Evolutionary conservation across 257 asterid genomes (phyloP).

Genomic region (Rubia yunnanensis): DNA sequence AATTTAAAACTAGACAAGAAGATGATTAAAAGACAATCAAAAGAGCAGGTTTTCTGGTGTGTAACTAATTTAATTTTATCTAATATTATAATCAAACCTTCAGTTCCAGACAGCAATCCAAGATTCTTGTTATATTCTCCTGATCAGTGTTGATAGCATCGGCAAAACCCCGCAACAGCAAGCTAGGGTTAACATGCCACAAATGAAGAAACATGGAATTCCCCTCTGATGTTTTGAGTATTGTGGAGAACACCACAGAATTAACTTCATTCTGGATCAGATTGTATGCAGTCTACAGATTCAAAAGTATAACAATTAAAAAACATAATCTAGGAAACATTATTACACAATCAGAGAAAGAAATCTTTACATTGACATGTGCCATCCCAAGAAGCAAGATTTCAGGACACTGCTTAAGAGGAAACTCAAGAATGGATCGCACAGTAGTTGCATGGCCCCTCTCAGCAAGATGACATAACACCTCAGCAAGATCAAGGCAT

Average conservation of each 20-base stretch:
- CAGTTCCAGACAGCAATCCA: slow-evolving; percentile 79
- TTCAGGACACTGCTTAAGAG: slow-evolving; percentile 79
- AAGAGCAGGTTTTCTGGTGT: not conserved
- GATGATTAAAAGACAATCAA: not conserved
- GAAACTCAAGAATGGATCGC: slow-evolving; percentile 62
- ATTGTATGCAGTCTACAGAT: slow-evolving; percentile 78
- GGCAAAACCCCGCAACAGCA: slow-evolving; percentile 67
- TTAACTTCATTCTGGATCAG: slow-evolving; percentile 78
- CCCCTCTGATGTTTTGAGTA: slow-evolving; percentile 40
- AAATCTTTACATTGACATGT: slow-evolving; percentile 51
- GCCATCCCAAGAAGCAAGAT: slow-evolving; percentile 88
- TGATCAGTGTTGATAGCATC: slow-evolving; percentile 62
- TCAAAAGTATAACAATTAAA: slow-evolving; percentile 15
- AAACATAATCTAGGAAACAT: not conserved
- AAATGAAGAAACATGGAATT: slow-evolving; percentile 41
- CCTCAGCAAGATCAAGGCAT: slow-evolving; percentile 74
- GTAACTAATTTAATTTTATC: not conserved
- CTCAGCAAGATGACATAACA: slow-evolving; percentile 78
- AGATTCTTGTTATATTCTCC: slow-evolving; percentile 41
- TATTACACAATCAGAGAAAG: slow-evolving; percentile 6
- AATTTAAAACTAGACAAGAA: not conserved
- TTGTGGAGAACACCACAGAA: slow-evolving; percentile 49
- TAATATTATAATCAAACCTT: slow-evolving; percentile 45
- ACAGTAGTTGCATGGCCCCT: slow-evolving; percentile 88
- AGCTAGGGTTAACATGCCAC: slow-evolving; percentile 66